Percentiles rank a stretch among this genome's conserved stretches.
Conservation (phyloP, 2,329 filamentous ascomycete genomes). For the Botrytis squamosa region DNA sequence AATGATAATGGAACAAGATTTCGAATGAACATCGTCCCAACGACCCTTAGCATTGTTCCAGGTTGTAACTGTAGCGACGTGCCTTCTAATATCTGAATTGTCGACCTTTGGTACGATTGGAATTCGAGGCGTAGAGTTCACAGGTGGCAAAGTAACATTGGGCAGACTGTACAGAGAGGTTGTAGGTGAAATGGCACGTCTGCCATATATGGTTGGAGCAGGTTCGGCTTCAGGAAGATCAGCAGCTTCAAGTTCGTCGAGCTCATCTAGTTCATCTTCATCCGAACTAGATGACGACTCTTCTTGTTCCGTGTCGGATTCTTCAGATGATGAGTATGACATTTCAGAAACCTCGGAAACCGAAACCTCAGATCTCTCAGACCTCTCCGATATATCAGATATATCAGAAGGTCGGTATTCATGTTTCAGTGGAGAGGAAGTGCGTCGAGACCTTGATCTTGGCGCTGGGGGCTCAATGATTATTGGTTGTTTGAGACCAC, state of each 20-base stretch:
- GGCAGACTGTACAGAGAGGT: constrained; percentile 22
- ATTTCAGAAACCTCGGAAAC: constrained; percentile 61
- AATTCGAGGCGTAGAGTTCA: constrained; percentile 78
- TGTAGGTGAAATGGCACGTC: constrained; percentile 18
- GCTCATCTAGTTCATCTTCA: constrained; percentile 18
- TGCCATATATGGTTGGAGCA: constrained; percentile 21
- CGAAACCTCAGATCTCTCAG: constrained; percentile 51
- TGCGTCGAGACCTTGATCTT: constrained; percentile 58
- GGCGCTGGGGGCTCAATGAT: constrained; percentile 33
- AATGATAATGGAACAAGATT: constrained; percentile 55
- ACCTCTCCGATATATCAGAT: constrained; percentile 39
- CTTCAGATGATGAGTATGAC: constrained; percentile 64
- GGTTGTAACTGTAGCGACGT: constrained; percentile 57
- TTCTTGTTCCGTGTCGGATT: constrained; percentile 22
- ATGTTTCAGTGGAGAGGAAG: constrained; percentile 92
- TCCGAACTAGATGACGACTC: constrained; percentile 20
- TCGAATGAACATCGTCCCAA: constrained; percentile 58
- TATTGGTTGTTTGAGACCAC: constrained; percentile 40
- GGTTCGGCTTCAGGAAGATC: constrained; percentile 18
- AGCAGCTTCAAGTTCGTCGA: constrained; percentile 19
- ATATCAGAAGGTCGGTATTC: constrained; percentile 88
- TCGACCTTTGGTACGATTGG: constrained; percentile 47
- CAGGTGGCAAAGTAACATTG: constrained; percentile 64
- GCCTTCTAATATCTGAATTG: constrained; percentile 41
- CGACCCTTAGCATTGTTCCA: constrained; percentile 60